Evolutionary conservation across 441 rosid genomes (phyloP).

Genomic region (Erodium trifolium): DNA sequence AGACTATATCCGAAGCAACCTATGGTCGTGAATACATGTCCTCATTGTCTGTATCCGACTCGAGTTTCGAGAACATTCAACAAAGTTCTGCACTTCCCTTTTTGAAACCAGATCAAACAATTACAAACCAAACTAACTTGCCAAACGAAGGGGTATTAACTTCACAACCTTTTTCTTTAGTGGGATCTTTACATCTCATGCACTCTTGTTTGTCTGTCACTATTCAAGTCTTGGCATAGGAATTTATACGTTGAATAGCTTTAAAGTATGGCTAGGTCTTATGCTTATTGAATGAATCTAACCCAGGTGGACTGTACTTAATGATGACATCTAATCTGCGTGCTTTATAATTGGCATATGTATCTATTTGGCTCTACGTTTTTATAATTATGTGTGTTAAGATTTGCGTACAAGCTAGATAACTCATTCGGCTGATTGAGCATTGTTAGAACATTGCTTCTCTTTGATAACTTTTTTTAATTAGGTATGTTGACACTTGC

Average conservation of each 20-base stretch:
- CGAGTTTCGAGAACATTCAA: slow-evolving; percentile 20
- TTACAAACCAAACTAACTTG: slow-evolving; percentile 24
- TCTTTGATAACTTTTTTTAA: no score
- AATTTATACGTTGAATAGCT: neutral
- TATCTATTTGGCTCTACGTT: neutral
- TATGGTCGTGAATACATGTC: slow-evolving; percentile 17
- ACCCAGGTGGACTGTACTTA: neutral
- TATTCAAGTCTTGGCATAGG: neutral
- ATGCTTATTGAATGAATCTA: neutral
- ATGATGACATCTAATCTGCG: neutral
- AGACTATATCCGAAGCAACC: slow-evolving; percentile 22
- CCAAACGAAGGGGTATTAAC: slow-evolving; percentile 31
- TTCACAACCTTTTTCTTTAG: neutral
- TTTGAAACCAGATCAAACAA: slow-evolving; percentile 17
- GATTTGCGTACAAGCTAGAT: neutral
- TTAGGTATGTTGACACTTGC: neutral
- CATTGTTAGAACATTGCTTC: neutral
- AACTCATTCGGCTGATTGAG: neutral
- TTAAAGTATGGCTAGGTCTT: neutral
- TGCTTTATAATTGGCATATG: neutral
- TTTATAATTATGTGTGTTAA: neutral
- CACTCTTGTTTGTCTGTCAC: neutral
- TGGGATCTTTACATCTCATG: neutral
- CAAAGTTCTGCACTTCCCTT: slow-evolving; percentile 17
- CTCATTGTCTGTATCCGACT: slow-evolving; percentile 20